Conservation (phyloP, 352 stramenopile species). For the Globisporangium acanthophoron region DNA sequence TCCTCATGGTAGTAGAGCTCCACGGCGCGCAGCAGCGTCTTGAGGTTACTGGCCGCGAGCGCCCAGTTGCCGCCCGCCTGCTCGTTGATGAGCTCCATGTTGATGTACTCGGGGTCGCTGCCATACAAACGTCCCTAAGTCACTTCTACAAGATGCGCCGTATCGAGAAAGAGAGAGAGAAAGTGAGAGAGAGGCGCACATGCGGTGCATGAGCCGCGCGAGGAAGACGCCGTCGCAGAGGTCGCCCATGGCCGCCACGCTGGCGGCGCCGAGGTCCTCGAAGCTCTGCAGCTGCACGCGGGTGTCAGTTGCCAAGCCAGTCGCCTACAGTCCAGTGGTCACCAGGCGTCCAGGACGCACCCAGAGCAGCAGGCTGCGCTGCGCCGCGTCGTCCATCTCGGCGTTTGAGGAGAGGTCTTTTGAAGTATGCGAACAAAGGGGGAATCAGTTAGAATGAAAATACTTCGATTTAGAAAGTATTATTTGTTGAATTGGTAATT, state of each 20-base stretch:
- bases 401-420: background rate
- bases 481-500: no score
- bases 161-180: background rate
- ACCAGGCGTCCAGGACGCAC: slow-evolving; percentile 25
- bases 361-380: slow-evolving; percentile 72
- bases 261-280: slow-evolving; percentile 37
- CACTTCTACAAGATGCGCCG: no score
- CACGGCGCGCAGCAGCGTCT: slow-evolving; percentile 65
- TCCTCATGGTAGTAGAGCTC: slow-evolving; percentile 83
- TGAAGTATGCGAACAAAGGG: no score
- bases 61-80: slow-evolving; percentile 63
- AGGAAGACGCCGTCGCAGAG: slow-evolving; percentile 81
- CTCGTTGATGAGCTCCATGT: slow-evolving; percentile 68
- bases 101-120: slow-evolving; percentile 77
- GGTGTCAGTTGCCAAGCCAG: background rate
- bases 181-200: slow-evolving; percentile 38
- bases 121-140: slow-evolving; percentile 3
- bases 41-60: slow-evolving; percentile 76
- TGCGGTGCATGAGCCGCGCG: slow-evolving; percentile 79
- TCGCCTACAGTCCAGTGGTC: background rate
- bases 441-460: no score
- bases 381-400: slow-evolving; percentile 63
- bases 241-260: slow-evolving; percentile 40
- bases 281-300: slow-evolving; percentile 65
- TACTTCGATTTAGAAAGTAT: no score